Base-by-base conservation (phyloP, 2,329 filamentous ascomycete species). In the Dryadomyces sulphureus region DNA sequence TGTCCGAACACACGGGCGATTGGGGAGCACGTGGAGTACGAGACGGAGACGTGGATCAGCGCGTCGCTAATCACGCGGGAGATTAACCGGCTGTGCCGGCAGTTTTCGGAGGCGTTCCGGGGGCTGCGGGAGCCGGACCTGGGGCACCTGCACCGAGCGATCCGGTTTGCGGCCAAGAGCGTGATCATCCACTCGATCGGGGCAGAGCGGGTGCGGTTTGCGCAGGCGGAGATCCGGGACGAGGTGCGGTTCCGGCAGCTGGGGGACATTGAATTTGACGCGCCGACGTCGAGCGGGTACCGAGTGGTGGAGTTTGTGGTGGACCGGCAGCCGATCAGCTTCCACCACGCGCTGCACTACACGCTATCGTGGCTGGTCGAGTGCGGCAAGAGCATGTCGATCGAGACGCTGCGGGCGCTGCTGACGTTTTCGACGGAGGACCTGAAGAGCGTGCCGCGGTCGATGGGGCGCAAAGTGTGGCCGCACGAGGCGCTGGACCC, bases 1-100 rank as follows among this genome's bases (percentile, higher is more conserved):
- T 95, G 90, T 55, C 92, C 92, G 1, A 98, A 96, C 56, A 72
- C 89, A 40, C 77, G 93, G 50, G 92, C 90, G 2, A 77, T 95
- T 20, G 88, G 89, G 16, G 92, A 96, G 58, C 92, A 98, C 60
- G 85, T 98, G 27, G 93, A 98, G 61, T 98, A 96, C 58, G 92
- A 98, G 63, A 93, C 89, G 2, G 93, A 98, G 63, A 84, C 87
- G 19, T 98, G 92, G 92, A 96, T 98, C 45, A 93, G 86, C 48
- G 90, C 92, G 4, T 94, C 89, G 7, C 72, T 96, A 43, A 84
- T 98, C 48, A 95, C 92, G 43, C 77, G 90, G 43, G 90, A 98
- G 60, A 90, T 98, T 60, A 96, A 96, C 59, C 79, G 86, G 45
- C 74, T 96, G 34, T 94, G 90, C 57, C 75, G 89, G 51, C 84